Percentiles rank a stretch among this genome's conserved stretches.
These are phyloP conservation scores for Diaporthe sp. DNA, from an alignment of 2,329 filamentous ascomycete species.

Conservation along the genomic window DNA sequence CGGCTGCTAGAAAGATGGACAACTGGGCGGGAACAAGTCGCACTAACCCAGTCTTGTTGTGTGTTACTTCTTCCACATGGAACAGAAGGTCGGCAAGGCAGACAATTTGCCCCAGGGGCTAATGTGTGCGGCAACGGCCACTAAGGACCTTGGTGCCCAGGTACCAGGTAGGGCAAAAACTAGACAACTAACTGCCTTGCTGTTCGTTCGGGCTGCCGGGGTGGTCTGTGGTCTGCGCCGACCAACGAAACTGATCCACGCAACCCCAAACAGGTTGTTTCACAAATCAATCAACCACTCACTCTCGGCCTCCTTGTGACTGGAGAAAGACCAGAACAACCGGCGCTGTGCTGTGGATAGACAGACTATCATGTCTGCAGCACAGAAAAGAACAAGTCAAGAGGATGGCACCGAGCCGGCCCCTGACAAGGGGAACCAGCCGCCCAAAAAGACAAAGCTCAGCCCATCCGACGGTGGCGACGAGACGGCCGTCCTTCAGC, in stretches of 20 bases:
- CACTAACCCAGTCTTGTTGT: neutral
- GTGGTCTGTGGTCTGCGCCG: conserved; percentile 21
- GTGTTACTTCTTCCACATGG: neutral
- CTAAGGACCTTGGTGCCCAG: too few species aligned
- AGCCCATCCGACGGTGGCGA: neutral
- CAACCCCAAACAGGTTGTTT: neutral
- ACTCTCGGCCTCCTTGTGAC: neutral
- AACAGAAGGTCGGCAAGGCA: neutral
- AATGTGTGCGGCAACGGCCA: too few species aligned
- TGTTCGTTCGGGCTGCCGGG: neutral
- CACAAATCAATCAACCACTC: neutral
- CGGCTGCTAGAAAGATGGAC: neutral
- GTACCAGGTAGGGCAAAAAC: too few species aligned
- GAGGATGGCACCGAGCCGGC: neutral
- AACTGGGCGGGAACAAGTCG: neutral
- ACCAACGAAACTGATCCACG: neutral
- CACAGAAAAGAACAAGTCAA: neutral
- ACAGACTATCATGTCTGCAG: neutral
- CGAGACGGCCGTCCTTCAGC: neutral
- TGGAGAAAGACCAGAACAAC: neutral
- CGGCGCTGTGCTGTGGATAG: neutral
- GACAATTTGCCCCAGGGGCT: too few species aligned
- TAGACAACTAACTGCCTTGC: too few species aligned
- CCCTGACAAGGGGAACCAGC: neutral
- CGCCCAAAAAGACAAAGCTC: conserved; percentile 8